phyloP scores from a whole-genome alignment of 2,329 filamentous ascomycete genomes.

The Aspergillus sp. region DNA sequence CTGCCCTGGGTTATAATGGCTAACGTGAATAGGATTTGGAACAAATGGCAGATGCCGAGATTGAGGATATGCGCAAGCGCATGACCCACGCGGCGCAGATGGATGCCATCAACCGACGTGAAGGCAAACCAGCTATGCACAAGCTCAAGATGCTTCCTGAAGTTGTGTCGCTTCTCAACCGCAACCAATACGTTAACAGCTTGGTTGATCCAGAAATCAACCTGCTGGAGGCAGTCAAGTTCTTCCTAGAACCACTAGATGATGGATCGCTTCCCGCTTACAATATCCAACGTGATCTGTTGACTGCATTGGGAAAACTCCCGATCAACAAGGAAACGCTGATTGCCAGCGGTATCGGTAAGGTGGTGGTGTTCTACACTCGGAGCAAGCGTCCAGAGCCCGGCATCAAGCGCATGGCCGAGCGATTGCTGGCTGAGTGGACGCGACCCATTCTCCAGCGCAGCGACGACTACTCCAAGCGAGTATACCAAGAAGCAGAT shows the following conservation, averaged over 20 bases:
- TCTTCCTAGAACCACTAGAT: slow-evolving; percentile 93
- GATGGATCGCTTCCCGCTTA: slow-evolving; percentile 94
- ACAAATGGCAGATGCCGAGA: slow-evolving; percentile 83
- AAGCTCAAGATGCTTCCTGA: slow-evolving; percentile 93
- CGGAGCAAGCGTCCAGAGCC: slow-evolving; percentile 88
- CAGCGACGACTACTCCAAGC: slow-evolving; percentile 92
- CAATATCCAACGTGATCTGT: slow-evolving; percentile 94
- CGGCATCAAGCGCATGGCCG: slow-evolving; percentile 88
- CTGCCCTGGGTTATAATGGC: neutral
- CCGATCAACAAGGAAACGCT: slow-evolving; percentile 90
- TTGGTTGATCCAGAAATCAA: slow-evolving; percentile 94
- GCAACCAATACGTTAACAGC: slow-evolving; percentile 76
- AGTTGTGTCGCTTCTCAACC: slow-evolving; percentile 83
- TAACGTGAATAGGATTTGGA: slow-evolving; percentile 70
- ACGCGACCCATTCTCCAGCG: slow-evolving; percentile 90
- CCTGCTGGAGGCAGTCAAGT: slow-evolving; percentile 89
- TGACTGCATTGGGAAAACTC: slow-evolving; percentile 74
- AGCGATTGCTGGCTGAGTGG: slow-evolving; percentile 92
- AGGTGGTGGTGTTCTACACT: slow-evolving; percentile 95
- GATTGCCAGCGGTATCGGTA: slow-evolving; percentile 88
- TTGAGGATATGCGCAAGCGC: slow-evolving; percentile 79
- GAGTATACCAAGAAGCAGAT: slow-evolving; percentile 58
- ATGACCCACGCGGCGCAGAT: slow-evolving; percentile 90
- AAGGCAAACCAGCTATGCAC: slow-evolving; percentile 78
- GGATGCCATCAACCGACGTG: slow-evolving; percentile 78